Base-by-base conservation (phyloP, 1,284 basidiomycete genomes). In the Ceratobasidium sp. region DNA sequence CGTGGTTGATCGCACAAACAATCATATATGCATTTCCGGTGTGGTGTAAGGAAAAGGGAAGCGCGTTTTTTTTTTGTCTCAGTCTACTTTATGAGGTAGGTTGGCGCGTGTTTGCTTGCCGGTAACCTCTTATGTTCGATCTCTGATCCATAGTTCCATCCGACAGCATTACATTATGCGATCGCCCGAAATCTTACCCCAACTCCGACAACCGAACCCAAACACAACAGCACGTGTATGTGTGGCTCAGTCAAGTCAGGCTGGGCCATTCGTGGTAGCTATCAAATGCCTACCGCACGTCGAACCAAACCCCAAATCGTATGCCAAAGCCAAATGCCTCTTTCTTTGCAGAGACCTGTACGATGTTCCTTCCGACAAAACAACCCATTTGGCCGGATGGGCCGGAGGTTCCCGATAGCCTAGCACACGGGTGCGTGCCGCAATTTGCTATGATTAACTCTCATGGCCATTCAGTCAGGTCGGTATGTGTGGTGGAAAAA, bases 251-350 rank as follows among this genome's bases (percentile, higher is more conserved):
- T 39, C 52, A 13, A 50, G 11, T 14, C 23, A 6, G 21, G 19
- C 44, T 50, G 6, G 16, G 39, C 6, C 54, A 46, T 25, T 8
- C 13, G 6, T 11, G 47, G 33, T 36, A 36, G 33, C 33, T 36
- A 50, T 62, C 60, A 64, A 64, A 64, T 64, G 21, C 30, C 21
- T 27, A 33, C 60, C 60, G 50, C 39, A 46, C 19, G 50, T 27
- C 50, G 60, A 50, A n/a, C 60, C 60, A 64, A 46, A 62, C 46
- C 60, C 60, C 49, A 42, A 64, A 64, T 41, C 60, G 60, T 47
- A 64, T 36, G 49, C 47, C 50, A 36, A 41, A 30, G 21, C 59
- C 33, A 50, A 50, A 36, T 36, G 4, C 33, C 33, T 36, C 33
- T 36, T 11, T 50, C 47, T 50, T 50, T 27, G 21, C 25, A 36